A percentile compares a stretch with the other conserved stretches of the same genome.
These are phyloP conservation scores for Dunaliella primolecta DNA, from an alignment of 139 green algal species.

Conservation along the genomic window DNA sequence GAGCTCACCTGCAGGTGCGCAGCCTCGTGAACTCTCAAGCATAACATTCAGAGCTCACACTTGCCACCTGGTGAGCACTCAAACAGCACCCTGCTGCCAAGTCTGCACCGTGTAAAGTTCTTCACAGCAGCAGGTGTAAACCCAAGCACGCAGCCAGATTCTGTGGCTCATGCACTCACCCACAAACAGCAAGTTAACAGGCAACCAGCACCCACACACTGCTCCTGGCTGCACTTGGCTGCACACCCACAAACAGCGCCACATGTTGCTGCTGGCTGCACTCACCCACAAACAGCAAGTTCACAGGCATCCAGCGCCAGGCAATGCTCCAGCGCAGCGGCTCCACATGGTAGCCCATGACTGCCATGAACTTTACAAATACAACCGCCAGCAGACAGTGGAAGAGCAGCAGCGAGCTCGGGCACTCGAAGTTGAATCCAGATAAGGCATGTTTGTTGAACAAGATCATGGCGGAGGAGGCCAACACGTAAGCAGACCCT, in stretches of 20 bases:
- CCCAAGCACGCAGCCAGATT: no score
- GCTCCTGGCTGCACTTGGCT: conserved; percentile 56
- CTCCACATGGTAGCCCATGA: conserved; percentile 37
- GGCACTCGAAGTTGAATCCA: conserved; percentile 62
- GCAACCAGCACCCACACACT: conserved; percentile 74
- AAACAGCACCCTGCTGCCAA: no score
- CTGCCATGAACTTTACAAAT: conserved; percentile 37
- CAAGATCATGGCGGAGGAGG: conserved; percentile 53
- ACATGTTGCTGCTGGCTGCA: no score
- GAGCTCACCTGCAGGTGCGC: no score
- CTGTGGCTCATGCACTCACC: no score
- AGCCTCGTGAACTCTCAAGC: no score
- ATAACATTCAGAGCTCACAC: no score
- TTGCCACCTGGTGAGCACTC: no score
- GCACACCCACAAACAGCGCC: no score
- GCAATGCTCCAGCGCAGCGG: conserved; percentile 54
- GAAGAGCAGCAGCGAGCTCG: conserved; percentile 71
- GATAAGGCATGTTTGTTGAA: conserved; percentile 75
- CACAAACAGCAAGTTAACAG: conserved; percentile 92
- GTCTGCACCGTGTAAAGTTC: no score
- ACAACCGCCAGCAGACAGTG: conserved; percentile 68
- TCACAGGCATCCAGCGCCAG: conserved; percentile 80
- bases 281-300: conserved; percentile 80
- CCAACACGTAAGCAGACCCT: conserved; percentile 34
- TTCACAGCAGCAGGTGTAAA: no score